Percentiles rank a stretch among this genome's conserved stretches.
These are phyloP conservation scores for Dioscorea cayenensis DNA, from an alignment of 116 monocot genomes.

Conservation along the genomic window DNA sequence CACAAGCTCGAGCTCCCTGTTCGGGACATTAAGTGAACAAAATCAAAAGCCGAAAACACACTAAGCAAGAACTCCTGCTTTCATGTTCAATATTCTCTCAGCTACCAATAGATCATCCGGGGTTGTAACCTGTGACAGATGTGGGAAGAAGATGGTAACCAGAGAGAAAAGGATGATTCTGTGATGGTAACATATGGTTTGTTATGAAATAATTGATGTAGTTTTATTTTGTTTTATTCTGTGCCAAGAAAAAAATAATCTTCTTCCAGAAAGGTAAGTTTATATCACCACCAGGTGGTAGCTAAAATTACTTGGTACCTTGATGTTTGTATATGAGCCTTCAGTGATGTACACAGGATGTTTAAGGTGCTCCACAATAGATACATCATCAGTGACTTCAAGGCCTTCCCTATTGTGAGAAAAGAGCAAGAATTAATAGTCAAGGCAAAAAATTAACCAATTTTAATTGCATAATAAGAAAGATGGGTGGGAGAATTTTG, in stretches of 20 bases:
- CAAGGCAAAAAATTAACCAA: no score
- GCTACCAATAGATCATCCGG: slow-evolving; percentile 88
- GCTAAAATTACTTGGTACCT: slow-evolving; percentile 36
- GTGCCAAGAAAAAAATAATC: background rate
- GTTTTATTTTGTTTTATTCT: no score
- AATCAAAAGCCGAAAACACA: background rate
- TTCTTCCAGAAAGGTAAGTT: background rate
- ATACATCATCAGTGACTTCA: slow-evolving; percentile 95
- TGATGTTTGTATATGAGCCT: slow-evolving; percentile 96
- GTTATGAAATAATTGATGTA: no score
- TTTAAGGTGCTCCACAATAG: slow-evolving; percentile 90
- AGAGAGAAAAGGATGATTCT: background rate
- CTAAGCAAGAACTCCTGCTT: slow-evolving; percentile 4
- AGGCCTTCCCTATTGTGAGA: slow-evolving; percentile 49
- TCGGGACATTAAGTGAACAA: no score
- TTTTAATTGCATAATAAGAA: no score
- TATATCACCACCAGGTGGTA: background rate
- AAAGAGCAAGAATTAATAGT: background rate
- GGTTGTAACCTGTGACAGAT: slow-evolving; percentile 69
- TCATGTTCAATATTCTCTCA: slow-evolving; percentile 69
- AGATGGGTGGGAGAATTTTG: no score
- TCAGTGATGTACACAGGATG: slow-evolving; percentile 90
- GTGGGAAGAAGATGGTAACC: background rate
- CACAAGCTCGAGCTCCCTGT: no score
- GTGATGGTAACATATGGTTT: background rate